Conservation (phyloP, 2,329 filamentous ascomycete species). For the Ascochyta clinopodiicola region DNA sequence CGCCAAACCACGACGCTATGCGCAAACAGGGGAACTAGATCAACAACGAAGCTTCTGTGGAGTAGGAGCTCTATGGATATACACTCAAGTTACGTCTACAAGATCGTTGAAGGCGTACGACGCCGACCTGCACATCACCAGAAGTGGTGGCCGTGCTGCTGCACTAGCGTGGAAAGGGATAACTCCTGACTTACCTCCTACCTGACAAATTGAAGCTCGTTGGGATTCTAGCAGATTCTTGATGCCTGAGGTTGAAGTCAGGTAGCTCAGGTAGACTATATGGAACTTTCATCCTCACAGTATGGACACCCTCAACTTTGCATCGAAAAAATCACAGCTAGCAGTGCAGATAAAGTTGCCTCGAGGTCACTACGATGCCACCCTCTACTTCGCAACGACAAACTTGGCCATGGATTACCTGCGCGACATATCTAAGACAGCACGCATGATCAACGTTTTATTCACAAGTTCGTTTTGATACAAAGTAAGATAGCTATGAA, state of each 20-base stretch:
- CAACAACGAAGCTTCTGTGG: slow-evolving; percentile 10
- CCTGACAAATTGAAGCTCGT: slow-evolving; percentile 12
- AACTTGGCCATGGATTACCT: no score
- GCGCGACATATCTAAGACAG: no score
- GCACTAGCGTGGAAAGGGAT: slow-evolving; percentile 40
- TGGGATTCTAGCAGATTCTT: slow-evolving; percentile 3
- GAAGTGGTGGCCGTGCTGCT: slow-evolving; percentile 36
- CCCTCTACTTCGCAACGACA: no score
- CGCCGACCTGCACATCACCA: slow-evolving; percentile 40
- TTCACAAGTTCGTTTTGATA: not conserved
- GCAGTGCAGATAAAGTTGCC: no score
- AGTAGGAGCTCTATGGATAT: not conserved
- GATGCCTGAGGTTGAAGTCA: not conserved
- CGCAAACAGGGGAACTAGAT: slow-evolving; percentile 19
- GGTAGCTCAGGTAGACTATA: not conserved
- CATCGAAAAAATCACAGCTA: no score
- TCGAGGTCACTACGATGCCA: no score
- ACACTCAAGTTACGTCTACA: slow-evolving; percentile 1
- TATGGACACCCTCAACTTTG: no score
- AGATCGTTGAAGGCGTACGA: slow-evolving; percentile 33
- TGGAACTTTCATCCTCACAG: not conserved
- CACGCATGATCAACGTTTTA: no score
- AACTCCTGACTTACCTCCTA: slow-evolving; percentile 30
- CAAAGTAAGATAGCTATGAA: not conserved
- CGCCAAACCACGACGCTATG: slow-evolving; percentile 31